Base-by-base conservation (phyloP, 2,329 filamentous ascomycete species). In the Elsinoe necatrix region DNA sequence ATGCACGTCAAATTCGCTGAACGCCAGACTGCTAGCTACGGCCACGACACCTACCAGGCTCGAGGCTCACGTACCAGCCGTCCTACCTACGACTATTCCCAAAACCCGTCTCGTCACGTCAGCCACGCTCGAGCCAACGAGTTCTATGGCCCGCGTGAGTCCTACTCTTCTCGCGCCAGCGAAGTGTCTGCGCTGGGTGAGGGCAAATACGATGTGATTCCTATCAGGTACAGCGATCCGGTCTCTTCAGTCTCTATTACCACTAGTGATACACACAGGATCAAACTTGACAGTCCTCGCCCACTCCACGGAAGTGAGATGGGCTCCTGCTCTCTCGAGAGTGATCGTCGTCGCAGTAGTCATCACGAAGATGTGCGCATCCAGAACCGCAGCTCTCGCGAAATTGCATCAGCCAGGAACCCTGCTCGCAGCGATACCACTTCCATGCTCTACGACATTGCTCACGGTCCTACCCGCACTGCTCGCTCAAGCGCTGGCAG, bases 191-290 rank as follows among this genome's bases (percentile, higher is more conserved):
- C 29, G 11, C 14, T 52, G 23, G 45, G 45, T 2, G 45, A 34
- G 20, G 25, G 25, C 25, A 45, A 45, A 20, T 50, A 50, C 48
- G 48, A 52, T 9, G 48, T 34, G 6, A 52, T 52, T 23, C 31
- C 29, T 5, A 52, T 52, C 48, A 2, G 11, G 31, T 52, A 52
- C 18, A 39, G n/a, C 31, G 25, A 12, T 20, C 11, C 45, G 7
- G 29, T 50, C 3, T 31, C 25, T 3, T 25, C 48, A 14, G 8
- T 34, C 18, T 52, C 48, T 34, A 37, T 9, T 29, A 9, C 9
- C 27, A 4, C 48, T 31, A n/a, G 21, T 14, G 31, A 52, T 5
- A 35, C 34, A 9, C 39, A 50, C 18, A 21, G 12, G 14, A 9
- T 50, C 45, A 18, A 31, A 7, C 23, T 50, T 12, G 14, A 7